Conservation (phyloP, 2,329 filamentous ascomycete species). For the Colletotrichum musicola region DNA sequence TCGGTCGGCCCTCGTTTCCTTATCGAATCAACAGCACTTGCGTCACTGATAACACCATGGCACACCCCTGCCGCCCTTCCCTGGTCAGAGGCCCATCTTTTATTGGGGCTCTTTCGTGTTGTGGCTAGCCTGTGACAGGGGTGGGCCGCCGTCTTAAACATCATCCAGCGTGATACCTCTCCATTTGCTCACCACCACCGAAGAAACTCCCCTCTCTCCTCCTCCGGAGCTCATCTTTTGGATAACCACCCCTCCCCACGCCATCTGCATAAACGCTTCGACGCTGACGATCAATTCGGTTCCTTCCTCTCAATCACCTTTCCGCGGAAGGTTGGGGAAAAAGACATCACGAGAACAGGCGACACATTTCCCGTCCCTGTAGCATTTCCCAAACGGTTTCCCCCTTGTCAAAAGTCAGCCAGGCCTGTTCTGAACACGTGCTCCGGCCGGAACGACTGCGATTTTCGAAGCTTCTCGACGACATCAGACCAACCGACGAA, state of each 20-base stretch:
- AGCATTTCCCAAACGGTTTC: slow-evolving; percentile 9
- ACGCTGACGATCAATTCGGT: background rate
- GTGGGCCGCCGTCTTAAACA: slow-evolving; percentile 31
- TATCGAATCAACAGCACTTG: slow-evolving; percentile 33
- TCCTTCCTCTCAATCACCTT: background rate
- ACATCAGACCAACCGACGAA: slow-evolving; percentile 35
- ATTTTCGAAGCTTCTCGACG: slow-evolving; percentile 25
- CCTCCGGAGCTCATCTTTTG: slow-evolving; percentile 20
- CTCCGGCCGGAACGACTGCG: slow-evolving; percentile 22
- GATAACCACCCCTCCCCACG: background rate
- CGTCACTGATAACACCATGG: slow-evolving; percentile 40
- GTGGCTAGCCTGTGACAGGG: slow-evolving; percentile 36
- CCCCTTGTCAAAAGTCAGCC: slow-evolving; percentile 21
- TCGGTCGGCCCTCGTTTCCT: slow-evolving; percentile 7
- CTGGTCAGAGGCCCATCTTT: slow-evolving; percentile 35
- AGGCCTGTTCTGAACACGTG: slow-evolving; percentile 36
- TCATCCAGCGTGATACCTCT: slow-evolving; percentile 36
- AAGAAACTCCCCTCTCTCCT: background rate
- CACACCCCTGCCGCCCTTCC: slow-evolving; percentile 29
- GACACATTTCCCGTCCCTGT: background rate
- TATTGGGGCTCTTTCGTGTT: slow-evolving; percentile 35
- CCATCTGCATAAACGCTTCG: background rate
- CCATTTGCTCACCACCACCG: slow-evolving; percentile 13
- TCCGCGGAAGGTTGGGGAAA: background rate
- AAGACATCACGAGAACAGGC: slow-evolving; percentile 18